Base-by-base conservation (phyloP, 257 asterid species). In the Lantana camara region DNA sequence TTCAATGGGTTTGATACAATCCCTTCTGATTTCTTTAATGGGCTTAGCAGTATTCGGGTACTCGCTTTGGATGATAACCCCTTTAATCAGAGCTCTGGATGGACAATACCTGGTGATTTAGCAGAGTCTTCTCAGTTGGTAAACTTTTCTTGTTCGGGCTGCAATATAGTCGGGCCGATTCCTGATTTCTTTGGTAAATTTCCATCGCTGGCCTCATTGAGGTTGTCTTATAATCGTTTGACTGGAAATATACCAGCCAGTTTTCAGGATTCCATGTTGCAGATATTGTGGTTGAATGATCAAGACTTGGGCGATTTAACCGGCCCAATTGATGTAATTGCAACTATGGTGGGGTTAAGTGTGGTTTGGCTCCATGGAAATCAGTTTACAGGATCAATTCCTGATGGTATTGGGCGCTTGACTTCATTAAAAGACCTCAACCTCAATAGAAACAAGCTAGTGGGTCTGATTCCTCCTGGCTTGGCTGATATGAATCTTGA, bases 21-120 rank as follows among this genome's bases (percentile, higher is more conserved):
- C 55, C 91, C 97, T 22, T 22, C 65, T 2, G 89, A 85, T 73
- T 85, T 87, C 79, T 90, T 90, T n/a, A 17, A 47, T 3, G 97
- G 97, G 32, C 90, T 90, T 11, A 63, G 67, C 20, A 73, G 49
- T 45, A 23, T 82, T 56, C 83, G 75, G 1, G 95, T 79, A 13
- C 53, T 90, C 69, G 96, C 96, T 4, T 73, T 88, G 69, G 97
- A 90, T 74, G n/a, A 57, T 2, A 90, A 83, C 57, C 95, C 89
- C 0, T 83, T 90, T 37, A 90, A 90, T 60, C 51, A 72, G 61
- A 87, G 70, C 48, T 32, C 69, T 17, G 97, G 97, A 17, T 90
- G 97, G 97, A 61, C 67, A 21, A 52, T 90, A 37, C 90, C 96
- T 21, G 63, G 53, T 61, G 86, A 73, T 12, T 58, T 90, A 45